These are phyloP conservation scores for Calycina marina DNA, from an alignment of 2,329 filamentous ascomycete genomes.

Conservation along the genomic window DNA sequence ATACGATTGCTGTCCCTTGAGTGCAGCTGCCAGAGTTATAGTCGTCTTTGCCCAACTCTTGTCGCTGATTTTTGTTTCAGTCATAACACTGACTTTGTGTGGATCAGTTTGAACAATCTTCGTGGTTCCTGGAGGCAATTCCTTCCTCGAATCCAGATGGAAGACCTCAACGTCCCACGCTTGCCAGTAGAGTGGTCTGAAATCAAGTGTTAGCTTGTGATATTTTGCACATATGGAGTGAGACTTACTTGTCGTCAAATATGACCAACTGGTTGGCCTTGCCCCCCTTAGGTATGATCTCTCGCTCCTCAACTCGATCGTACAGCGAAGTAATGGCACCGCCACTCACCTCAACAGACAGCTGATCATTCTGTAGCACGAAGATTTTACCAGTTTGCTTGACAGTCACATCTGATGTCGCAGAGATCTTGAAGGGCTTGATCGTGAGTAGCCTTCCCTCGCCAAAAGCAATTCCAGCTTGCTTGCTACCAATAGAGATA, in stretches of 20 bases:
- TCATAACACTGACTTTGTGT: constrained; percentile 68
- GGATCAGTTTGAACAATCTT: constrained; percentile 56
- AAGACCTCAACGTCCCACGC: constrained; percentile 97
- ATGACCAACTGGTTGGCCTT: constrained; percentile 88
- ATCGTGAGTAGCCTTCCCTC: constrained; percentile 37
- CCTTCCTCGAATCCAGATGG: constrained; percentile 74
- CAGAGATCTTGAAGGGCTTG: constrained; percentile 32
- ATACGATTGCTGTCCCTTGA: constrained; percentile 49
- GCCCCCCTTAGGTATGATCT: constrained; percentile 57
- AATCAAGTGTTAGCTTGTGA: constrained; percentile 25
- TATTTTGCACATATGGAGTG: background rate
- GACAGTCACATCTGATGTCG: constrained; percentile 36
- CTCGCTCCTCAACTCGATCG: constrained; percentile 58
- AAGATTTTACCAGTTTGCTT: constrained; percentile 44
- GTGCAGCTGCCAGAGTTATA: constrained; percentile 60
- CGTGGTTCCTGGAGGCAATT: constrained; percentile 54
- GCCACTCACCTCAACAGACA: constrained; percentile 55
- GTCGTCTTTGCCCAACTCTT: constrained; percentile 76
- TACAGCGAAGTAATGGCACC: constrained; percentile 76
- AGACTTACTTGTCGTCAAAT: constrained; percentile 51
- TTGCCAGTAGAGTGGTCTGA: constrained; percentile 95
- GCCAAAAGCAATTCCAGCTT: constrained; percentile 41
- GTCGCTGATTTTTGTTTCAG: constrained; percentile 76
- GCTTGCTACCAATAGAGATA: constrained; percentile 41
- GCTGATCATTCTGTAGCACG: constrained; percentile 63